Base-by-base conservation (phyloP, 768 basidiomycete species). In the Tephrocybe sp. region DNA sequence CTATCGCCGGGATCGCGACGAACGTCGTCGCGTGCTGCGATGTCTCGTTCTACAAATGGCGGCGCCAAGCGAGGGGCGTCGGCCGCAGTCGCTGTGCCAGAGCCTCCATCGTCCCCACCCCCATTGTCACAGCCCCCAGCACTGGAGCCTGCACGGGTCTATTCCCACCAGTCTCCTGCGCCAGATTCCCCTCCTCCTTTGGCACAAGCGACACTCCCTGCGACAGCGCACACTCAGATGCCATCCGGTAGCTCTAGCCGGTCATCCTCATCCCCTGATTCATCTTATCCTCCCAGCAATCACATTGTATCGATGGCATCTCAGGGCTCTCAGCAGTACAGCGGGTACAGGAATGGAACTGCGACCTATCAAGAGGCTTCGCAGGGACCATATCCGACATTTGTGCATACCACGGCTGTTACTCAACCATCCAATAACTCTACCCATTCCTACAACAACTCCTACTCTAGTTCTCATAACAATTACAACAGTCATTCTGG, bases 1-100 rank as follows among this genome's bases (percentile, higher is more conserved):
- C 74, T 90, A 18, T 89, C 88, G 1, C 89, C 89, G 0, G 86
- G 89, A 44, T 90, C 88, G 0, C 79, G 88, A 25, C 71, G 88
- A 42, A 82, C 75, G 62, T 83, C 86, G 0, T 79, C 83, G 1
- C 77, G 86, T 34, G 78, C 81, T n/a, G 78, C 81, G 10, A 77
- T 79, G 45, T 73, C 75, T 28, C 77, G 79, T 46, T 67, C 67
- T 14, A 64, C 68, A 58, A 66, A 60, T 38, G 54, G 51, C 28
- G 43, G 23, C 1, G 53, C 60, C 55, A 62, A 70, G 62, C 67
- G 70, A 55, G 45, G 62, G 18, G 54, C 68, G 38, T 45, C 68
- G 39, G 37, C 67, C 56, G 43, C 69, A 39, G 39, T 66, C 56
- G 53, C 65, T 55, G 26, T 62, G 28, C 23, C 66, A 51, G 54